These are phyloP conservation scores for Spathaspora passalidarum DNA, from an alignment of 805 yeast species.

Conservation along the genomic window DNA sequence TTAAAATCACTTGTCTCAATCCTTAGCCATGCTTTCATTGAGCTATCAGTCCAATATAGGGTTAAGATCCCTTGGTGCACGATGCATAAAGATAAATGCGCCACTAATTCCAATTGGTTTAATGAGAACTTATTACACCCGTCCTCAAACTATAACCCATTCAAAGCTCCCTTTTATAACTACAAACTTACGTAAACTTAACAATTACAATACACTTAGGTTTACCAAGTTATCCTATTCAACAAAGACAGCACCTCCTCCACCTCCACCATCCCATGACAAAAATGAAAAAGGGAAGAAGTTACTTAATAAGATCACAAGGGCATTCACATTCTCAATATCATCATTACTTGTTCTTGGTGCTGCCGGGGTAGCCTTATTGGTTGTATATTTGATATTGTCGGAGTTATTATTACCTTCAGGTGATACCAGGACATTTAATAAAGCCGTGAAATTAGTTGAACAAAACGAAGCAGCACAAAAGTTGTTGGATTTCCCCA, in stretches of 20 bases:
- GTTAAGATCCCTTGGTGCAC: not conserved
- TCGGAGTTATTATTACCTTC: conserved; percentile 83
- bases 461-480: conserved; percentile 66
- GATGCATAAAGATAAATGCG: not conserved
- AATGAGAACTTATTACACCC: not conserved
- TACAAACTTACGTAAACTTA: not conserved
- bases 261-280: conserved; percentile 36
- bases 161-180: not conserved
- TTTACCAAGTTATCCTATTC: conserved; percentile 5
- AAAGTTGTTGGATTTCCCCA: conserved; percentile 49
- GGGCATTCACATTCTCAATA: conserved; percentile 59
- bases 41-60: not conserved
- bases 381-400: conserved; percentile 70
- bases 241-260: conserved; percentile 23
- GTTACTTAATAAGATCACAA: conserved; percentile 45
- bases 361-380: conserved; percentile 65
- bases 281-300: conserved; percentile 39
- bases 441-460: conserved; percentile 74
- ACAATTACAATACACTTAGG: not conserved
- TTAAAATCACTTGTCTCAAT: not conserved
- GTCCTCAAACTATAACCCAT: not conserved
- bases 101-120: not conserved
- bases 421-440: conserved; percentile 88
- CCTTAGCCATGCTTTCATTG: not conserved
- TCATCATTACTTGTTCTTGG: conserved; percentile 64